Percentiles rank a stretch among this genome's conserved stretches.
Conservation (phyloP, 2,329 filamentous ascomycete genomes). For the Fusarium solani-melongenae region DNA sequence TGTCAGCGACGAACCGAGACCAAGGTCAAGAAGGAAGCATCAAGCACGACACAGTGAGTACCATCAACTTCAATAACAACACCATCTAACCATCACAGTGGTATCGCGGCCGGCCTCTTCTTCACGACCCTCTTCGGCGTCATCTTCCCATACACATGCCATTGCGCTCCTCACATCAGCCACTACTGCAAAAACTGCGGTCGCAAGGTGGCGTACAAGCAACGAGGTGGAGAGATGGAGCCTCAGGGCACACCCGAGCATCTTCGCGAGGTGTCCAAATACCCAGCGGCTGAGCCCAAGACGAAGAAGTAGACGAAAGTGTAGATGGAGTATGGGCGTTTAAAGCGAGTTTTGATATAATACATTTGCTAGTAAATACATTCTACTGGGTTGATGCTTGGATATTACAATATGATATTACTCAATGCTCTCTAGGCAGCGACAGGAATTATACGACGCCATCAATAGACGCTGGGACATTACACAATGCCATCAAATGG, state of each 20-base stretch:
- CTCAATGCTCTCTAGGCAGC: background rate
- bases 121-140: conserved; percentile 39
- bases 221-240: conserved; percentile 27
- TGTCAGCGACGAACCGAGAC: conserved; percentile 37
- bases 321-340: conserved; percentile 3
- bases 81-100: conserved; percentile 6
- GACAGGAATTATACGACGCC: background rate
- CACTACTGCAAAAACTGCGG: conserved; percentile 42
- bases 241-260: conserved; percentile 42
- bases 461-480: background rate
- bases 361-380: background rate
- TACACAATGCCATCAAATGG: background rate
- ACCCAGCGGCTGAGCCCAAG: conserved; percentile 16
- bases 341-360: background rate
- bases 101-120: conserved; percentile 34
- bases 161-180: conserved; percentile 38
- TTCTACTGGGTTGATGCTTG: background rate
- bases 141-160: conserved; percentile 35
- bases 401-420: background rate
- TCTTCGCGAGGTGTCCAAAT: conserved; percentile 39
- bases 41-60: conserved; percentile 40
- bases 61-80: background rate
- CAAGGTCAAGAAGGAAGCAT: conserved; percentile 34
- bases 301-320: conserved; percentile 2
- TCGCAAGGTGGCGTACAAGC: conserved; percentile 38